Percentiles rank a stretch among this genome's conserved stretches.
Conservation (phyloP, 1,139 yeast species). For the Sugiyamaella novakii region DNA sequence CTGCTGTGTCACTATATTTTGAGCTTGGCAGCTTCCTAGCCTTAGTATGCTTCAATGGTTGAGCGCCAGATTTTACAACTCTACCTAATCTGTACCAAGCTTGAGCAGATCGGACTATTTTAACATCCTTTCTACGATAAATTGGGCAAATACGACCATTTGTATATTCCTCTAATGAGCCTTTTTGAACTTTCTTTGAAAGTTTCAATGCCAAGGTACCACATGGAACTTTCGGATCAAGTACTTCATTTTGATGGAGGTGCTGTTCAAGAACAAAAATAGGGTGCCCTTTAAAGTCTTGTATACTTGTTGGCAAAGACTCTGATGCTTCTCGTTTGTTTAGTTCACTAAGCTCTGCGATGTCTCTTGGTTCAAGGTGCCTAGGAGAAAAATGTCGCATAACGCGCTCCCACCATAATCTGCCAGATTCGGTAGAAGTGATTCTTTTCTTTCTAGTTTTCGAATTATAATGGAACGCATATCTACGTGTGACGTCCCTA, state of each 20-base stretch:
- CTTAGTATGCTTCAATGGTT: conserved; percentile 56
- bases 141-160: conserved; percentile 45
- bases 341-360: conserved; percentile 71
- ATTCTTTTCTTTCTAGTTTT: conserved; percentile 74
- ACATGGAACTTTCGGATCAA: conserved; percentile 69
- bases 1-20: conserved; percentile 41
- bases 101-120: conserved; percentile 65
- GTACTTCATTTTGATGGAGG: conserved; percentile 67
- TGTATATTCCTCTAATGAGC: conserved; percentile 4
- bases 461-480: conserved; percentile 69
- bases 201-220: conserved; percentile 58
- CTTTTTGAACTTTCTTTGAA: conserved; percentile 14
- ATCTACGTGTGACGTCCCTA: conserved; percentile 84
- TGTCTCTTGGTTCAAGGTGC: conserved; percentile 54
- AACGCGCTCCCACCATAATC: conserved; percentile 61
- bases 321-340: conserved; percentile 67
- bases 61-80: conserved; percentile 66
- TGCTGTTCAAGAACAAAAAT: conserved; percentile 80
- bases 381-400: conserved; percentile 44
- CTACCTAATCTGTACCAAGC: conserved; percentile 90
- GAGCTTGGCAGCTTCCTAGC: conserved; percentile 29
- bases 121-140: conserved; percentile 67
- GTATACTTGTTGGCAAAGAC: conserved; percentile 82
- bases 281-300: conserved; percentile 88
- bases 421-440: conserved; percentile 54